A percentile compares a stretch with the other conserved stretches of the same genome.
Evolutionary conservation across 371 early-diverging fungal species (phyloP).

Genomic region (Syncephalastrum monosporum): DNA sequence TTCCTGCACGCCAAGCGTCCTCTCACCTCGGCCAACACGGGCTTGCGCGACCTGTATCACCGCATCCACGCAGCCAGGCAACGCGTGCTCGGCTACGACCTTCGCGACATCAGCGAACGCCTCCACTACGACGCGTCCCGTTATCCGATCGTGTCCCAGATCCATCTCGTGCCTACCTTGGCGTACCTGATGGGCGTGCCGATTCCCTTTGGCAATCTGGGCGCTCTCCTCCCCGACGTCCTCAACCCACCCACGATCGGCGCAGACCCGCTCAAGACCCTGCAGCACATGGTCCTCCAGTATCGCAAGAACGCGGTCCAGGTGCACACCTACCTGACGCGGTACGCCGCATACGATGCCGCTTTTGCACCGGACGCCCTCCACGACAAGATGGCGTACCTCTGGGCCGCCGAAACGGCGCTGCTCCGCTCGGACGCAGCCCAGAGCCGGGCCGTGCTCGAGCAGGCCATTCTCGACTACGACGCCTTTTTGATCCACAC

Average conservation of each 20-base stretch:
- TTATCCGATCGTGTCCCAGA: conserved; percentile 67
- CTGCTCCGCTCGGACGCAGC: neutral
- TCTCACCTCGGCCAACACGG: conserved; percentile 18
- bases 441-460: conserved; percentile 15
- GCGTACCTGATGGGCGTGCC: conserved; percentile 70
- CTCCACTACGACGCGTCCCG: conserved; percentile 24
- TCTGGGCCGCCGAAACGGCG: conserved; percentile 23
- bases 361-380: conserved; percentile 31
- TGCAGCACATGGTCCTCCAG: conserved; percentile 56
- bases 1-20: conserved; percentile 71
- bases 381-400: conserved; percentile 17
- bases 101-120: conserved; percentile 14
- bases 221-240: conserved; percentile 77
- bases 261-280: conserved; percentile 24
- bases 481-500: conserved; percentile 64
- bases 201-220: conserved; percentile 85
- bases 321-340: conserved; percentile 67
- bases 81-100: conserved; percentile 22
- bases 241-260: conserved; percentile 21
- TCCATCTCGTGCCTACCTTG: conserved; percentile 83
- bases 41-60: conserved; percentile 10
- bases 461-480: conserved; percentile 48
- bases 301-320: conserved; percentile 78
- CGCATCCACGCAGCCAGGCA: conserved; percentile 28
- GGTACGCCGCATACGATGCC: conserved; percentile 39